Percentiles rank a stretch among this genome's conserved stretches.
Evolutionary conservation across 495 filamentous ascomycete species (phyloP).

Genomic region (Durotheca rogersii): DNA sequence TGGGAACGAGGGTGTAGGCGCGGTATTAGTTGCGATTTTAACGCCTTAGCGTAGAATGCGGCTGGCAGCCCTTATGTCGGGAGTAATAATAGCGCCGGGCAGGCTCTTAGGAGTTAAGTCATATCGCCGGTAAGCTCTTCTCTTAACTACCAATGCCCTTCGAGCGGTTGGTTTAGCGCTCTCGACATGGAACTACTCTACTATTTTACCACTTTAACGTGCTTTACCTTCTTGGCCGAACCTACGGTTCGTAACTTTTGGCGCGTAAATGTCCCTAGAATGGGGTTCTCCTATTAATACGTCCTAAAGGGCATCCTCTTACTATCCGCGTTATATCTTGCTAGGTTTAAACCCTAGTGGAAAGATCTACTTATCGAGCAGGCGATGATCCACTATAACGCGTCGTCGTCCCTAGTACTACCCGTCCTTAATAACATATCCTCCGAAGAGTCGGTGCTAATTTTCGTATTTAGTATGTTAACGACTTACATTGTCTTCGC

Average conservation of each 20-base stretch:
- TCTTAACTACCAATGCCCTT: conserved; percentile 1
- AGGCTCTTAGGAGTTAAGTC: conserved; percentile 5
- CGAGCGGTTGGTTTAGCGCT: conserved; percentile 13
- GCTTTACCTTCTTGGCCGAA: conserved; percentile 20
- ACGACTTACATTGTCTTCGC: conserved; percentile 52
- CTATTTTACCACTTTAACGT: conserved; percentile 27
- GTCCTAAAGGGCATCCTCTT: conserved; percentile 55
- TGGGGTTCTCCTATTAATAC: conserved; percentile 50
- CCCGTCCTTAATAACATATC: conserved; percentile 48
- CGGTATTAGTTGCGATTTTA: conserved; percentile 25
- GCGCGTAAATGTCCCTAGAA: conserved; percentile 45
- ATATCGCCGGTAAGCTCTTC: conserved; percentile 10
- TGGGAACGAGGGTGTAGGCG: conserved; percentile 4
- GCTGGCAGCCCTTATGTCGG: background rate
- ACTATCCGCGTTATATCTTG: conserved; percentile 53
- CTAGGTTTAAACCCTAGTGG: conserved; percentile 40
- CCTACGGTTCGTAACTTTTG: conserved; percentile 27
- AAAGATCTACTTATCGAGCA: conserved; percentile 46
- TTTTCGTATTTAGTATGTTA: conserved; percentile 54
- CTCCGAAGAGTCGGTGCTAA: conserved; percentile 51
- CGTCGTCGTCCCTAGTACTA: conserved; percentile 48
- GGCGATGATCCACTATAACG: conserved; percentile 51
- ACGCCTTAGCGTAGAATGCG: conserved; percentile 1
- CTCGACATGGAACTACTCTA: conserved; percentile 29
- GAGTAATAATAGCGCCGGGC: conserved; percentile 1